Percentiles rank a stretch among this genome's conserved stretches.
Evolutionary conservation across 2,329 filamentous ascomycete genomes (phyloP).

Genomic region (Graphium sp.): DNA sequence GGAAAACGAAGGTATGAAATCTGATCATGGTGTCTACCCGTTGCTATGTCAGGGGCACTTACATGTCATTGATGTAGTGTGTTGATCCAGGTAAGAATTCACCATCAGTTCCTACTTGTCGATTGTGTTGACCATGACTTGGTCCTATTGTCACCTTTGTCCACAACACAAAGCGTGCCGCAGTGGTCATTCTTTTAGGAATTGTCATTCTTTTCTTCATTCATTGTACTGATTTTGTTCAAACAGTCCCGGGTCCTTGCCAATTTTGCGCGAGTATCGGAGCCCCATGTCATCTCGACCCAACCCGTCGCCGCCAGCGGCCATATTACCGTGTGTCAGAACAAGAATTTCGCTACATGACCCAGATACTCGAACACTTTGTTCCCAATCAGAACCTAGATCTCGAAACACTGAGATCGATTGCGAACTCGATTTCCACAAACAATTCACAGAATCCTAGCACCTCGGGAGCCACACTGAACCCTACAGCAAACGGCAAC

Average conservation of each 20-base stretch:
- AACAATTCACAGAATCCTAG: neutral
- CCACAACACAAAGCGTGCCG: no score
- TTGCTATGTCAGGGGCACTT: no score
- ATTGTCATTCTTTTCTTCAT: no score
- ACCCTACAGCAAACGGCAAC: no score
- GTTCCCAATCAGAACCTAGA: constrained; percentile 10
- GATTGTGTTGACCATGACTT: neutral
- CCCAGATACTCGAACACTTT: constrained; percentile 11
- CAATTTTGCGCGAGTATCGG: constrained; percentile 12
- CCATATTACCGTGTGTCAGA: constrained; percentile 13
- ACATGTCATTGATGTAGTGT: no score
- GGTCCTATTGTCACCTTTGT: neutral
- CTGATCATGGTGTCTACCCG: neutral
- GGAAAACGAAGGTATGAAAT: constrained; percentile 11
- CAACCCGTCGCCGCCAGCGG: constrained; percentile 11
- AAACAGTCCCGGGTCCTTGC: constrained; percentile 11
- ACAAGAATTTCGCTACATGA: constrained; percentile 13
- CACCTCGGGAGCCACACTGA: no score
- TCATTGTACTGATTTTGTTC: no score
- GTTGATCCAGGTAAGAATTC: constrained; percentile 5
- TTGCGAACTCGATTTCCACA: neutral
- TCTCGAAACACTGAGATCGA: constrained; percentile 8
- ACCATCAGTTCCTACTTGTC: no score
- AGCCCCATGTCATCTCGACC: constrained; percentile 10
- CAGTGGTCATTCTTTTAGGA: no score